Percentiles rank a stretch among this genome's conserved stretches.
Evolutionary conservation across 2,329 filamentous ascomycete genomes (phyloP).

Genomic region (Curvularia lunata): DNA sequence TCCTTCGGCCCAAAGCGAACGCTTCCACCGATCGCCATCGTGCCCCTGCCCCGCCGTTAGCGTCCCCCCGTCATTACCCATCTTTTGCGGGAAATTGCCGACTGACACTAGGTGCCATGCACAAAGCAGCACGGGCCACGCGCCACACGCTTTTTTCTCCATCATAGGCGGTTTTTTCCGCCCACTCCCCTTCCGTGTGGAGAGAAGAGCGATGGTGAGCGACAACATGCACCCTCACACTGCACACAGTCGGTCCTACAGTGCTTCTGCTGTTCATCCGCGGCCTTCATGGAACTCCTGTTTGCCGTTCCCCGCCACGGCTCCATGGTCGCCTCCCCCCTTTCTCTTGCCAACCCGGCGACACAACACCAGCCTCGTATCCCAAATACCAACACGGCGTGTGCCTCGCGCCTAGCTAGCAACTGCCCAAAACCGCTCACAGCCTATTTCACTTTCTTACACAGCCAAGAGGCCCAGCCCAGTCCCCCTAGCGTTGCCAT

Average conservation of each 20-base stretch:
- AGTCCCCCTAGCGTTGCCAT: background rate
- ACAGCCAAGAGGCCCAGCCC: conserved; percentile 1
- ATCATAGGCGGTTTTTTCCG: background rate
- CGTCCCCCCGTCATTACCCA: conserved; percentile 6
- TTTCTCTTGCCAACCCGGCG: conserved; percentile 3
- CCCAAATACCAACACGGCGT: background rate
- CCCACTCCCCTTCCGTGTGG: background rate
- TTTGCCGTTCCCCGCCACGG: background rate
- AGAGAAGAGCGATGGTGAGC: background rate
- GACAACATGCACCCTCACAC: background rate
- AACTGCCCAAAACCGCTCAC: background rate
- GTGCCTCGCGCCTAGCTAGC: background rate
- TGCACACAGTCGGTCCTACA: background rate
- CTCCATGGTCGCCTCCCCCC: background rate
- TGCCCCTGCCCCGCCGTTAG: conserved; percentile 14
- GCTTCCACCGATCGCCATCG: conserved; percentile 1
- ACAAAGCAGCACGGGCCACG: background rate
- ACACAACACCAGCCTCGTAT: background rate
- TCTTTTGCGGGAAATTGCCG: conserved; percentile 8
- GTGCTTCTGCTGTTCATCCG: conserved; percentile 3
- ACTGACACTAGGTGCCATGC: background rate
- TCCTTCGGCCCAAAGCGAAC: conserved; percentile 9
- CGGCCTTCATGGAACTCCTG: background rate
- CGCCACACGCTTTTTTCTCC: background rate
- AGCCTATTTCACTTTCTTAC: background rate